A percentile compares a stretch with the other conserved stretches of the same genome.
Conservation (phyloP, 805 yeast genomes). For the Teunomyces stri region DNA sequence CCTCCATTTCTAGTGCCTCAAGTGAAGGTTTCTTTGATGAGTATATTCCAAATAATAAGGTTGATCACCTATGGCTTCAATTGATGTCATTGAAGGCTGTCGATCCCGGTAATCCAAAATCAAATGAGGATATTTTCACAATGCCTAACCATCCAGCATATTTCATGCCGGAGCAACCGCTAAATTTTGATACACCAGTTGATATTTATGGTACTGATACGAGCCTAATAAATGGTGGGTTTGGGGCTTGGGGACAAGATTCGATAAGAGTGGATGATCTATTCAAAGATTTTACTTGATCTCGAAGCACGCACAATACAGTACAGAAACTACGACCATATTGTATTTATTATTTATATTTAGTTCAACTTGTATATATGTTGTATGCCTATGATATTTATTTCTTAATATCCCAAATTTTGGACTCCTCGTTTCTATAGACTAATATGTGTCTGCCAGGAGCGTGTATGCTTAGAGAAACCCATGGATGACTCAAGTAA, state of each 20-base stretch:
- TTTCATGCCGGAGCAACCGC: neutral
- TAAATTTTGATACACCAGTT: neutral
- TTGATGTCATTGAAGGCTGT: constrained; percentile 7
- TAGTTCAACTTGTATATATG: neutral
- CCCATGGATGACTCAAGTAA: neutral
- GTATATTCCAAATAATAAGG: constrained; percentile 6
- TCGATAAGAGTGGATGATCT: constrained; percentile 7
- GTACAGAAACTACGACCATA: neutral
- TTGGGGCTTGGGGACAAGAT: constrained; percentile 1
- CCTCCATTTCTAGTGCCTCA: neutral
- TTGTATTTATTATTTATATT: neutral
- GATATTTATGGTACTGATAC: constrained; percentile 1
- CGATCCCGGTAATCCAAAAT: neutral
- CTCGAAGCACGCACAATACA: neutral
- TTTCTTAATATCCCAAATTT: constrained; percentile 1
- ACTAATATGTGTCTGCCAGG: neutral
- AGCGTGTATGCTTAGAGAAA: neutral
- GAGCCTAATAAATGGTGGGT: neutral
- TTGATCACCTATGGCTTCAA: constrained; percentile 12
- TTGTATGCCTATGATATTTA: neutral
- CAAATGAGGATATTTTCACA: neutral
- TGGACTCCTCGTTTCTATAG: neutral
- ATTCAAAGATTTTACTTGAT: constrained; percentile 8
- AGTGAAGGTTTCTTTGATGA: neutral
- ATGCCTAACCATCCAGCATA: neutral